A percentile compares a stretch with the other conserved stretches of the same genome.
These are phyloP conservation scores for Aspergillus uvarum DNA, from an alignment of 2,329 filamentous ascomycete genomes.

Conservation along the genomic window DNA sequence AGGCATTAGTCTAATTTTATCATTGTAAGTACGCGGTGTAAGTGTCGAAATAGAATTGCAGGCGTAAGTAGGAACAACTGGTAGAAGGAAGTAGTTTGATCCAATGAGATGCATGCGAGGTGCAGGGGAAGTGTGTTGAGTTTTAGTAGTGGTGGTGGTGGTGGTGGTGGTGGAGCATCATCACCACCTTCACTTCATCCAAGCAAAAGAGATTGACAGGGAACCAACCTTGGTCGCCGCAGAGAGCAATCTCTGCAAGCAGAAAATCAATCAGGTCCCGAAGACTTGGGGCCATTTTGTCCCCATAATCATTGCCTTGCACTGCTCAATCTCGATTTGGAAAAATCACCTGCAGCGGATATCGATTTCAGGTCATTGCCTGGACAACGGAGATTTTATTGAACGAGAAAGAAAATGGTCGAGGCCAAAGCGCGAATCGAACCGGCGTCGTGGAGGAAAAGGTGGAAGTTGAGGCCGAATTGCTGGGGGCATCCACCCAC, in stretches of 20 bases:
- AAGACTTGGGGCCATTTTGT: slow-evolving; percentile 50
- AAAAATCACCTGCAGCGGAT: slow-evolving; percentile 7
- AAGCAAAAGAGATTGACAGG: slow-evolving; percentile 8
- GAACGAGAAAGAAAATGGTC: neutral
- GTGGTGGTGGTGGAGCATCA: slow-evolving; percentile 8
- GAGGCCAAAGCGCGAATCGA: slow-evolving; percentile 31
- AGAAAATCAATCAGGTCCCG: slow-evolving; percentile 60
- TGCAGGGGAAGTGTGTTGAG: slow-evolving; percentile 9
- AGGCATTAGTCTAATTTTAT: neutral
- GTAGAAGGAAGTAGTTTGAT: neutral
- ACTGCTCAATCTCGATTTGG: neutral
- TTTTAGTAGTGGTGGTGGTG: slow-evolving; percentile 1
- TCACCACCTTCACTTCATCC: neutral
- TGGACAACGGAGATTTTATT: slow-evolving; percentile 3
- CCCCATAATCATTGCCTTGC: slow-evolving; percentile 15
- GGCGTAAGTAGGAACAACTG: neutral
- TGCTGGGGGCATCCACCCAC: neutral
- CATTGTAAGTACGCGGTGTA: neutral
- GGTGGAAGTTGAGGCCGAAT: slow-evolving; percentile 1
- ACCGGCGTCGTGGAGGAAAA: slow-evolving; percentile 26
- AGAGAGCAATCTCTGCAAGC: slow-evolving; percentile 59
- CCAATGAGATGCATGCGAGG: slow-evolving; percentile 3
- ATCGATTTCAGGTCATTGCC: slow-evolving; percentile 8
- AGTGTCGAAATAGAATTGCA: neutral
- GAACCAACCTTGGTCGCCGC: slow-evolving; percentile 53